Conservation (phyloP, 495 filamentous ascomycete species). For the Rostrohypoxylon terebratum region DNA sequence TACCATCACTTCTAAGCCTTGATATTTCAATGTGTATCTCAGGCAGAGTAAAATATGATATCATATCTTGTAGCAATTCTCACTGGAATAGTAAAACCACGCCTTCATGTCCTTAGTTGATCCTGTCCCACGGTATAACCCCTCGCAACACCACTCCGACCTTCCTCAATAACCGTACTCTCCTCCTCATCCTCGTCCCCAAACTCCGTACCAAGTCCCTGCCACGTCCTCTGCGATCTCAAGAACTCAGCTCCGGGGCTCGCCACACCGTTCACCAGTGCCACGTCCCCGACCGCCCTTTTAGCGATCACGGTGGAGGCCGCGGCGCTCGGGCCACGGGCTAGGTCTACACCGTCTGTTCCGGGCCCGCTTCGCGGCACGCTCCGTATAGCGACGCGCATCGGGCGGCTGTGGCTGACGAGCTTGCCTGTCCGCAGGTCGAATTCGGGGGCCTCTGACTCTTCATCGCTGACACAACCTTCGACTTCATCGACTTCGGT, state of each 20-base stretch:
- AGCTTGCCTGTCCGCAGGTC: constrained; percentile 90
- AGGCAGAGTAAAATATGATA: background rate
- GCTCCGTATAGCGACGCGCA: constrained; percentile 61
- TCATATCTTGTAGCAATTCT: background rate
- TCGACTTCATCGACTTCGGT: constrained; percentile 45
- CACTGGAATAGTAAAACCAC: background rate
- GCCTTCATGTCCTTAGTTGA: constrained; percentile 44
- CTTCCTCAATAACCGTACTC: constrained; percentile 77
- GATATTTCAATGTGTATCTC: too few relatives aligned
- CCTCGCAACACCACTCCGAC: constrained; percentile 87
- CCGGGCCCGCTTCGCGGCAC: constrained; percentile 40
- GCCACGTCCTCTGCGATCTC: constrained; percentile 86
- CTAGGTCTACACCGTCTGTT: constrained; percentile 43
- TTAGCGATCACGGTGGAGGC: constrained; percentile 50
- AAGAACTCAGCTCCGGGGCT: constrained; percentile 93
- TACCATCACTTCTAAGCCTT: too few relatives aligned
- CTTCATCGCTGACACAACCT: constrained; percentile 55
- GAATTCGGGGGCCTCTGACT: constrained; percentile 83
- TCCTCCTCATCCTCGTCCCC: constrained; percentile 62
- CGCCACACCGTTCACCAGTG: constrained; percentile 79
- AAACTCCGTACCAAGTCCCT: constrained; percentile 90
- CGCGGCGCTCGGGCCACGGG: constrained; percentile 21
- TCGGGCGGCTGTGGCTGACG: constrained; percentile 83
- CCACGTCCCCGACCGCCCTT: constrained; percentile 65
- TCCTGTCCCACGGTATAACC: constrained; percentile 83